Evolutionary conservation across 2,329 filamentous ascomycete genomes (phyloP), one percentile per base, ranked within the genome.

Genomic region (Sporothrix humicola): DNA sequence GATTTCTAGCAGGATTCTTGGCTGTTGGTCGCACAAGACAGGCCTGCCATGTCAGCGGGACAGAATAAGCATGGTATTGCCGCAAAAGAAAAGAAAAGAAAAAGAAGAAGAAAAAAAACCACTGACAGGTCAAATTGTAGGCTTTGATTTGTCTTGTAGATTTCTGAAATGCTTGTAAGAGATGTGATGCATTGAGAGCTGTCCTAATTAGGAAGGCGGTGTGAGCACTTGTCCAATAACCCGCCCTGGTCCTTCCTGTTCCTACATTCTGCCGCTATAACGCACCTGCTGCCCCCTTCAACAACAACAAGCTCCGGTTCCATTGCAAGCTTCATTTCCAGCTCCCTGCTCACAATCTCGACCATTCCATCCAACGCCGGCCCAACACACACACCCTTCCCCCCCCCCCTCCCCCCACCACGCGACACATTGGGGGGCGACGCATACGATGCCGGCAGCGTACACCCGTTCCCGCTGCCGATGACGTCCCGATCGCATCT

Each of bases 141-240:
- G 31, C 7, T 37, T 37, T 37, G 31, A 2, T 37, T 37, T 37
- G 31, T 37, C 31, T 26, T 15, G 20, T 31, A 31, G 20, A 15
- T 26, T 42, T 37, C 31, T 6, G 31, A 37, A 37, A 37, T 37
- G 31, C 31, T 7, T 37, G 31, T 37, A 7, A 37, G 4, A 37
- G 7, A 37, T 37, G 31, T 7, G 31, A 37, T 37, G 31, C 26
- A 46, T 44, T 31, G 37, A 3, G 20, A 68, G 66, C 58, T 73
- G 58, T 44, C 52, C 66, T 10, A 37, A 69, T 48, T n/a, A 2
- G 44, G 74, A 73, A 75, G 72, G 74, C 74, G 74, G 74, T 75
- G 72, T 72, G 26, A 0, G n/a, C 13, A 13, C 15, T 44, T 44
- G 13, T 54, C 42, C 65, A 63, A 31, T 52, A 31, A 46, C 15